These are phyloP conservation scores for Amanita muscaria DNA, from an alignment of 768 basidiomycete species.

Conservation along the genomic window DNA sequence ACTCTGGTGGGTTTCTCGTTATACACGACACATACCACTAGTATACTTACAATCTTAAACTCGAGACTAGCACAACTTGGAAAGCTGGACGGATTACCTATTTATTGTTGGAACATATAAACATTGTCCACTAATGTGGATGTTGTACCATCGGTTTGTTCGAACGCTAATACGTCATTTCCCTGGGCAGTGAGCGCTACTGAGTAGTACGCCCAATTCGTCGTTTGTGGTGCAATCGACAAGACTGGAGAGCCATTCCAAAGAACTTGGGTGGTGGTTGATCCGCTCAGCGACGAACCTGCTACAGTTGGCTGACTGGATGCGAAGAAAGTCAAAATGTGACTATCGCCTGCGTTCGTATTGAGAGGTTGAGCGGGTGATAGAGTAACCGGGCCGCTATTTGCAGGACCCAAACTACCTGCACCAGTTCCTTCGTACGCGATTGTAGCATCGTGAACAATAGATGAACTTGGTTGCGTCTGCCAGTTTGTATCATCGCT, in stretches of 20 bases:
- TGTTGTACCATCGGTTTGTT: background rate
- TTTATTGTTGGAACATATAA: background rate
- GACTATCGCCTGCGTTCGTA: too few species aligned
- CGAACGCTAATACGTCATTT: background rate
- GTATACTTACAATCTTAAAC: too few species aligned
- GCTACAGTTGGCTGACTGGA: conserved; percentile 19
- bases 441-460: conserved; percentile 33
- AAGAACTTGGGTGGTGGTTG: conserved; percentile 5
- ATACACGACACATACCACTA: too few species aligned
- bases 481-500: conserved; percentile 27
- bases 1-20: too few species aligned
- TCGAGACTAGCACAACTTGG: too few species aligned
- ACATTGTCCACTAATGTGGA: background rate
- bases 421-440: conserved; percentile 31
- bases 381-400: too few species aligned
- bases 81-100: too few species aligned
- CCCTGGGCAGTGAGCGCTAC: conserved; percentile 1
- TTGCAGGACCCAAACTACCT: conserved; percentile 33
- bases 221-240: background rate
- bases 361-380: too few species aligned
- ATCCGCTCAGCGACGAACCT: conserved; percentile 27
- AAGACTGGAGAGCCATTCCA: background rate
- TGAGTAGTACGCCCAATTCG: background rate
- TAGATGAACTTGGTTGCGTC: conserved; percentile 27
- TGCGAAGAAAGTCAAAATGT: too few species aligned